These are phyloP conservation scores for Suillus americanus DNA, from an alignment of 768 basidiomycete genomes.

Conservation along the genomic window DNA sequence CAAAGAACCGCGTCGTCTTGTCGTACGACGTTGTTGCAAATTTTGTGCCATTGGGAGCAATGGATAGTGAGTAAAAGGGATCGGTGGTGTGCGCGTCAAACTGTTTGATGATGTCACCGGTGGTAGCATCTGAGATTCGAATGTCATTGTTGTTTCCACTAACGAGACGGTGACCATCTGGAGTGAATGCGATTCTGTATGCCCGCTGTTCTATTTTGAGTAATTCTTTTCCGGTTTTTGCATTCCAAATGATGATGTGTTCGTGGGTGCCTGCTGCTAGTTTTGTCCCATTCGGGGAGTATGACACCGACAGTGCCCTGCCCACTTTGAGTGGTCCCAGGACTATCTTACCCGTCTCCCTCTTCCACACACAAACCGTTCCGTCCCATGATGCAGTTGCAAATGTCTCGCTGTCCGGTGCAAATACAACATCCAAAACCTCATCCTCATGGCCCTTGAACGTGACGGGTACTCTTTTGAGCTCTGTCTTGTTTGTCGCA, in stretches of 20 bases:
- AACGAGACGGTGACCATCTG: not conserved
- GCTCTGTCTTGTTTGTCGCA: not conserved
- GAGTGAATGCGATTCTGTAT: not conserved
- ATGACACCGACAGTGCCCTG: not conserved
- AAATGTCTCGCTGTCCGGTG: not conserved
- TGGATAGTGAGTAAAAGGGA: not conserved
- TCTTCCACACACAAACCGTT: not conserved
- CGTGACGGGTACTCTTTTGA: not conserved
- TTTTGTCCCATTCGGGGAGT: not conserved
- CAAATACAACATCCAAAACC: not conserved
- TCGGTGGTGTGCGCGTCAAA: not conserved
- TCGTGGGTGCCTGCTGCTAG: slow-evolving; percentile 7
- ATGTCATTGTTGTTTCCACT: accelerated
- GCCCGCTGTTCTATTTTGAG: not conserved
- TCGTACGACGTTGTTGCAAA: not conserved
- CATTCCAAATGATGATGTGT: slow-evolving; percentile 1
- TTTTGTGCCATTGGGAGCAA: not conserved
- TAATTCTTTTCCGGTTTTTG: not conserved
- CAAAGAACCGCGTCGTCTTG: not conserved
- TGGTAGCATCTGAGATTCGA: not conserved
- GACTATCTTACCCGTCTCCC: not conserved
- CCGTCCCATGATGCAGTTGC: not conserved
- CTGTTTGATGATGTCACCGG: not conserved
- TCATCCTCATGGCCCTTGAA: not conserved
- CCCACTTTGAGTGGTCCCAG: not conserved